Base-by-base conservation (phyloP, 257 asterid genomes). In the Nicotiana noctiflora region DNA sequence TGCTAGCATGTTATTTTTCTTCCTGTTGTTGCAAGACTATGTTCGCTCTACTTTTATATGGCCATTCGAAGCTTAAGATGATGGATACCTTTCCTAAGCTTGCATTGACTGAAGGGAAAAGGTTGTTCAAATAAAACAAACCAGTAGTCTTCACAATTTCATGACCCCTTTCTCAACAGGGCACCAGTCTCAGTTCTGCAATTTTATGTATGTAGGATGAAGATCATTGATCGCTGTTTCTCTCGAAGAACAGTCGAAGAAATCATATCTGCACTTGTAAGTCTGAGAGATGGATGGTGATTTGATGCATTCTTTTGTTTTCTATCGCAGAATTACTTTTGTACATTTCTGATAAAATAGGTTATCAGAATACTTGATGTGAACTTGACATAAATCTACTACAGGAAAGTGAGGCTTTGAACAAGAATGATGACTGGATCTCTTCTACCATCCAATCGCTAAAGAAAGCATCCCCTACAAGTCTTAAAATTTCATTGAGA, bases 401-500 rank as follows among this genome's bases (percentile, higher is more conserved):
- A 56, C 82, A 93, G 98, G 97, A 89, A 85, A 84, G 14, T 84
- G 97, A 88, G 84, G 87, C 83, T 81, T 82, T 79, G 68, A 67
- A 80, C 29, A 79, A 68, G 80, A 82, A 88, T 82, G 99, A 90
- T 77, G 93, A 86, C 37, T 95, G 97, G 97, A 86, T 92, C 85
- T 85, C 88, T 75, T 90, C 92, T 78, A 84, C 97, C 57, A 81
- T 95, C 82, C 90, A 86, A 62, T 86, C 97, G 52, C 40, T 95
- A 82, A 89, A 89, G 88, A 91, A 91, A 87, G 94, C 98, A 31
- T 92, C 99, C 32, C 99, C 99, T 2, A 93, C 84, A 65, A 92
- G 99, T 89, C 98, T 93, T 61, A 95, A 93, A 84, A 91, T 93
- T 82, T 84, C 97, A 51, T 92, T 95, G 62, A 91, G 98, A 93